These are phyloP conservation scores for Colletotrichum lentis DNA, from an alignment of 2,329 filamentous ascomycete genomes.

Conservation along the genomic window DNA sequence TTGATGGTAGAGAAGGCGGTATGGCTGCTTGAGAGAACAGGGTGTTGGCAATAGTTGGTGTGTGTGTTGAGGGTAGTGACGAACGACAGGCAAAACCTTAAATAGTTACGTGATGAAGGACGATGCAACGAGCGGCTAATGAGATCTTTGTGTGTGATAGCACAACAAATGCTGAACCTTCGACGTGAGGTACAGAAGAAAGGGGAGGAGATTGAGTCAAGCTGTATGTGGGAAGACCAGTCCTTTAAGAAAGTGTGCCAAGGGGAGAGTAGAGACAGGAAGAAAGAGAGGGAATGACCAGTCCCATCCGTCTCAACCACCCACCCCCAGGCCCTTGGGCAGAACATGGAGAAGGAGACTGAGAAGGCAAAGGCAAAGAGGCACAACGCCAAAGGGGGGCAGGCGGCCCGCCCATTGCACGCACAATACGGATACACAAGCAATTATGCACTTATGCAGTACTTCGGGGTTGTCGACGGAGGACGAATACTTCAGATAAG, in stretches of 20 bases:
- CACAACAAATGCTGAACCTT: slow-evolving; percentile 10
- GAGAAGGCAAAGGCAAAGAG: slow-evolving; percentile 20
- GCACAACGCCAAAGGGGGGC: slow-evolving; percentile 24
- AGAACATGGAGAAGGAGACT: slow-evolving; percentile 18
- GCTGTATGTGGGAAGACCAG: slow-evolving; percentile 22
- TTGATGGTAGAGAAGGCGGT: slow-evolving; percentile 11
- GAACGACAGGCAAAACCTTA: slow-evolving; percentile 14
- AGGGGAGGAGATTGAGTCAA: not conserved
- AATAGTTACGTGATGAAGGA: slow-evolving; percentile 25
- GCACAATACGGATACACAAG: not conserved
- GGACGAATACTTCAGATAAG: slow-evolving; percentile 13
- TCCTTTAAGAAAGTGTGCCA: slow-evolving; percentile 33
- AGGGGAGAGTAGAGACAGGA: slow-evolving; percentile 17
- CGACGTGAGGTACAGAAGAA: slow-evolving; percentile 11
- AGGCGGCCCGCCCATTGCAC: not conserved
- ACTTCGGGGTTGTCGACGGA: not conserved
- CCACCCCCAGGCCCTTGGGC: slow-evolving; percentile 21
- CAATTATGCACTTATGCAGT: slow-evolving; percentile 12
- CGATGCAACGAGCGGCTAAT: not conserved
- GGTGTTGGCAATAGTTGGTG: not conserved
- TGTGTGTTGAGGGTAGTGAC: slow-evolving; percentile 7
- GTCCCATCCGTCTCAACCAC: slow-evolving; percentile 18
- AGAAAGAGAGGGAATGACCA: not conserved
- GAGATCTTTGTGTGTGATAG: slow-evolving; percentile 3
- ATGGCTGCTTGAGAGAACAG: slow-evolving; percentile 3